Percentiles rank a stretch among this genome's conserved stretches.
Conservation (phyloP, 2,329 filamentous ascomycete species). For the Metarhizium robertsii region DNA sequence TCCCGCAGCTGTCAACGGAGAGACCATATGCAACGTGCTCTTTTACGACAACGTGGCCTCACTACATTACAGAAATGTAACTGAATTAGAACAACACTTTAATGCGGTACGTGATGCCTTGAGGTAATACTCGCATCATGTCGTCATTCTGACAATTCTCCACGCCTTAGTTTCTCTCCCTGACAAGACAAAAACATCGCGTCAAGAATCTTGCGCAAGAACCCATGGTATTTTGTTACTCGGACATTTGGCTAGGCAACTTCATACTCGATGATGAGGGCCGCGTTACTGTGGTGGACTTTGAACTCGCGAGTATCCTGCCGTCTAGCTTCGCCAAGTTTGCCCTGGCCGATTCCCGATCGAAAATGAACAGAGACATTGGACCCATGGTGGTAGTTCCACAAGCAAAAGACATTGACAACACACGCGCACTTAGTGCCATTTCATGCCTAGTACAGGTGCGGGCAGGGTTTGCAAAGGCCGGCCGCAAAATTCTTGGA, state of each 20-base stretch:
- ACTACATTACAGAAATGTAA: conserved; percentile 9
- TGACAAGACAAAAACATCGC: conserved; percentile 3
- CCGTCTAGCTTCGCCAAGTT: conserved; percentile 11
- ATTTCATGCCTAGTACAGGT: background rate
- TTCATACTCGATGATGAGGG: conserved; percentile 10
- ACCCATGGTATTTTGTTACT: conserved; percentile 13
- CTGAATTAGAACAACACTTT: conserved; percentile 11
- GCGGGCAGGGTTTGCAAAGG: background rate
- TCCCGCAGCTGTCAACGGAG: background rate
- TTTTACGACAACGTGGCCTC: conserved; percentile 7
- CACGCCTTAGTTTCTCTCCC: conserved; percentile 2
- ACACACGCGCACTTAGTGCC: background rate
- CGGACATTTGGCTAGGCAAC: conserved; percentile 9
- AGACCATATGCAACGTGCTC: conserved; percentile 1
- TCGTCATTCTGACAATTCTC: too few species aligned
- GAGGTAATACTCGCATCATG: background rate
- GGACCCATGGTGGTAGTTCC: conserved; percentile 5
- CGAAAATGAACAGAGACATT: conserved; percentile 4
- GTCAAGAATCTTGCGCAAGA: conserved; percentile 8
- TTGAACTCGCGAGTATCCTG: conserved; percentile 9
- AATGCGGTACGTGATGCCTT: conserved; percentile 9
- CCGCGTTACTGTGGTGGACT: conserved; percentile 9
- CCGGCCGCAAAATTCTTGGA: background rate
- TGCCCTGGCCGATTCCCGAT: background rate
- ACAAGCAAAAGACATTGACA: conserved; percentile 6